These are phyloP conservation scores for Orobanche coerulescens DNA, from an alignment of 257 asterid species.

Conservation along the genomic window DNA sequence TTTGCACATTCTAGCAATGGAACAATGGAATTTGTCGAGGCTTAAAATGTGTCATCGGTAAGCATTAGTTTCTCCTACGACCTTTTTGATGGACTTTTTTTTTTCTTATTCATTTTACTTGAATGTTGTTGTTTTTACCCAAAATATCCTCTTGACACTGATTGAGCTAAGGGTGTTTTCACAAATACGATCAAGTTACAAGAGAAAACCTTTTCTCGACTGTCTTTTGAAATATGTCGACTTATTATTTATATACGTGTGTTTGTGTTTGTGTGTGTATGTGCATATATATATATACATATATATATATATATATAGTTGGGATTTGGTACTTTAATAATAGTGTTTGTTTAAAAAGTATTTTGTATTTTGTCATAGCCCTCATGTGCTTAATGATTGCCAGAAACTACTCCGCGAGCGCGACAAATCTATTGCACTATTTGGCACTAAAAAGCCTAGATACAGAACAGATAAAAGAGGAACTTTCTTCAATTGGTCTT, in stretches of 20 bases:
- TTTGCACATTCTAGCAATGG: slow-evolving; percentile 70
- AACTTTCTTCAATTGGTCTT: slow-evolving; percentile 53
- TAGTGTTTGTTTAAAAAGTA: not conserved
- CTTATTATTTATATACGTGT: not conserved
- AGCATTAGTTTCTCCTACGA: slow-evolving; percentile 18
- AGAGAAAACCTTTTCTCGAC: not conserved
- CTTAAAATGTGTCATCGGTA: slow-evolving; percentile 53
- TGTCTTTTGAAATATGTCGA: not conserved
- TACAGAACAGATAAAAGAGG: slow-evolving; percentile 41
- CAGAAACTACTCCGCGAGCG: slow-evolving; percentile 50
- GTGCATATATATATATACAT: no score
- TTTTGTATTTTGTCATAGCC: slow-evolving; percentile 16
- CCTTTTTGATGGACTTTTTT: not conserved
- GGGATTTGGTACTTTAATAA: not conserved
- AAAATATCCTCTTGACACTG: not conserved
- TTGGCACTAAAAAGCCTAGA: slow-evolving; percentile 56
- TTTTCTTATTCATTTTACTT: not conserved
- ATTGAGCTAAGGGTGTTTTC: not conserved
- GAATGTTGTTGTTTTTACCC: not conserved
- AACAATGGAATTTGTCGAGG: slow-evolving; percentile 61
- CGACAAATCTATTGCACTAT: slow-evolving; percentile 54
- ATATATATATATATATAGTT: no score
- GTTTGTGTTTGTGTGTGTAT: not conserved
- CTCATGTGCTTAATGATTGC: slow-evolving; percentile 18
- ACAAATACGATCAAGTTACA: not conserved